Evolutionary conservation across 2,329 filamentous ascomycete species (phyloP), one percentile per base, ranked within the genome.

Genomic region (Hirsutella thompsonii): DNA sequence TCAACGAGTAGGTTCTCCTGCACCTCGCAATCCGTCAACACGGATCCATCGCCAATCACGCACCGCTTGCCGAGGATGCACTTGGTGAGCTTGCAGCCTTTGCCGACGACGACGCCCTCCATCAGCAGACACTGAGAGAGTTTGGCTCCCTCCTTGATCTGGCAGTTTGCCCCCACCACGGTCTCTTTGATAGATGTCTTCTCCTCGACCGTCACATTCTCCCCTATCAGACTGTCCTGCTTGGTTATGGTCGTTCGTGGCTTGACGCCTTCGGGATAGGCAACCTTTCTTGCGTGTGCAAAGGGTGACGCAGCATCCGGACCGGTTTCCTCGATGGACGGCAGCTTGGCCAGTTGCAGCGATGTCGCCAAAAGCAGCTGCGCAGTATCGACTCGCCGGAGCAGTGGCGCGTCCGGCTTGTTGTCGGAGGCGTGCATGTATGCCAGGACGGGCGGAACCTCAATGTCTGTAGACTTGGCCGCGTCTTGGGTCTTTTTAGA

Each of bases 171-270:
- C 3, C 92, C 92, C 33, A 98, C 77, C 23, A 95, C 86, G 30
- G 73, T 83, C 60, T 94, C 87, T 60, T 94, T 95, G 63, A 98
- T 83, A n/a, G 88, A 83, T 20, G 79, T 81, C 58, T 90, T 90
- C 52, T 90, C 85, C 54, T 90, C 85, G 0, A 96, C 79, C 1
- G 80, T 87, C 33, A 93, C 87, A 54, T 95, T 95, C 43, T 90
- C 84, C 1, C 78, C 90, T 30, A 96, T 76, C 2, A 96, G 70
- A 48, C 79, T 85, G 64, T 95, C 90, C 37, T 76, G 72, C 51
- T 81, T 77, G 18, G 85, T 88, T 42, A 96, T 83, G 4, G 86
- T 92, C 37, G 83, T 88, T 40, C 81, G 79, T 28, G 77, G 70
- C 42, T 88, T 86, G 28, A 96, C 79, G 20, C 83, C 83, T 42